phyloP scores from a whole-genome alignment of 768 basidiomycete genomes.

The Lactarius psammicola region DNA sequence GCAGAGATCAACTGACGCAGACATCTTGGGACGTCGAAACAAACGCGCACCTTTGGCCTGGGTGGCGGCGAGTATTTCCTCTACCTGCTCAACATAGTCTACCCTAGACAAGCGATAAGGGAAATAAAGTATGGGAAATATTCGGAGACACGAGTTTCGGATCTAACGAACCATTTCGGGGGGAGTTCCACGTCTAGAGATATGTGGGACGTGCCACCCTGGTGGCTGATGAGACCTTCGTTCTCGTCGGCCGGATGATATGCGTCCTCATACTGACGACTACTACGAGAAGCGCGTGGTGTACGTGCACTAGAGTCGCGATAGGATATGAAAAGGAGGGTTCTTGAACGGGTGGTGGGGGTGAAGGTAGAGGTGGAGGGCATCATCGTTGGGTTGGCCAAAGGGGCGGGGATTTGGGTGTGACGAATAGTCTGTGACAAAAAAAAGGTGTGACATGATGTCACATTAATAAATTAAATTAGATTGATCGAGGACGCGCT shows the following conservation, averaged over 20 bases:
- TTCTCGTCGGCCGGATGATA: slow-evolving; percentile 58
- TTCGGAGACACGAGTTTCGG: slow-evolving; percentile 23
- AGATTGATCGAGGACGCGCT: neutral
- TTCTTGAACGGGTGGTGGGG: slow-evolving; percentile 77
- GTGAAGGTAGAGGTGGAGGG: slow-evolving; percentile 30
- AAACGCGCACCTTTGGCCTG: slow-evolving; percentile 72
- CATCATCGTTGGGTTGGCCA: slow-evolving; percentile 18
- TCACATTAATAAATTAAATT: neutral
- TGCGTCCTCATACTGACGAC: slow-evolving; percentile 48
- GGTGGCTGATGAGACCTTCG: slow-evolving; percentile 55
- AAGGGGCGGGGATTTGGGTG: slow-evolving; percentile 2
- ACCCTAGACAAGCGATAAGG: slow-evolving; percentile 55
- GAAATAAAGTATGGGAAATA: slow-evolving; percentile 27
- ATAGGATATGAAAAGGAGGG: slow-evolving; percentile 91
- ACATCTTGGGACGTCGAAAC: slow-evolving; percentile 18
- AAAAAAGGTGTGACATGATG: neutral
- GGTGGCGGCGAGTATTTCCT: slow-evolving; percentile 66
- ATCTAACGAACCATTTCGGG: slow-evolving; percentile 71
- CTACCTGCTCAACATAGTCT: slow-evolving; percentile 87
- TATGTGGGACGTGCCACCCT: slow-evolving; percentile 46
- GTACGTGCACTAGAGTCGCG: slow-evolving; percentile 69
- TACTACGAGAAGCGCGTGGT: slow-evolving; percentile 39
- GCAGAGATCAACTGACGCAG: slow-evolving; percentile 25
- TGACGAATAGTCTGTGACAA: neutral
- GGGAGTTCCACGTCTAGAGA: slow-evolving; percentile 63